Evolutionary conservation across 371 early-diverging fungal genomes (phyloP).

Genomic region (Gilbertella persicaria): DNA sequence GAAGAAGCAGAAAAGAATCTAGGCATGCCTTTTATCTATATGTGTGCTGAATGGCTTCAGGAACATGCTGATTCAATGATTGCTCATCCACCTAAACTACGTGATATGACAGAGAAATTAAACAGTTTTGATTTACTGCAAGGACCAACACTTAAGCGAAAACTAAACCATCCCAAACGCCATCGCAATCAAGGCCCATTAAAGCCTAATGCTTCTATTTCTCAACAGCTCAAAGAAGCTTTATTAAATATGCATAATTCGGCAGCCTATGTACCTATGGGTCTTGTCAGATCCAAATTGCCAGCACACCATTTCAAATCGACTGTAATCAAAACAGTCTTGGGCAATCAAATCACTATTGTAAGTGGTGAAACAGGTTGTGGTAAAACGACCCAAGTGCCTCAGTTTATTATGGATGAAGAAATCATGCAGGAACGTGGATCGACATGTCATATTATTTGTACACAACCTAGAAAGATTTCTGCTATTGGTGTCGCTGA

Average conservation of each 20-base stretch:
- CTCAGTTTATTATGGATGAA: constrained; percentile 85
- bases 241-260: constrained; percentile 36
- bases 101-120: constrained; percentile 51
- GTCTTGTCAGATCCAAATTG: constrained; percentile 53
- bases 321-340: constrained; percentile 57
- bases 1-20: constrained; percentile 50
- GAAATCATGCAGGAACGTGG: constrained; percentile 59
- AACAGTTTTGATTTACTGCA: constrained; percentile 14
- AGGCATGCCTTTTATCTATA: constrained; percentile 73
- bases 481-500: constrained; percentile 88
- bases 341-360: constrained; percentile 57
- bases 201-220: constrained; percentile 8
- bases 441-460: constrained; percentile 69
- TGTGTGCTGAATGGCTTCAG: constrained; percentile 70
- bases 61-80: constrained; percentile 58
- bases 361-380: constrained; percentile 84
- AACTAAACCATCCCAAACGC: background rate
- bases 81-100: constrained; percentile 64
- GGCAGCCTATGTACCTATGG: constrained; percentile 52
- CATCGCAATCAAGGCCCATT: background rate
- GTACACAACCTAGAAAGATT: constrained; percentile 94
- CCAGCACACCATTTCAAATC: constrained; percentile 67
- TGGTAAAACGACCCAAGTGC: constrained; percentile 87
- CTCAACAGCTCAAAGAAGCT: constrained; percentile 24
- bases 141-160: background rate